Conservation (phyloP, 2,329 filamentous ascomycete species). For the Leptographium flavum region DNA sequence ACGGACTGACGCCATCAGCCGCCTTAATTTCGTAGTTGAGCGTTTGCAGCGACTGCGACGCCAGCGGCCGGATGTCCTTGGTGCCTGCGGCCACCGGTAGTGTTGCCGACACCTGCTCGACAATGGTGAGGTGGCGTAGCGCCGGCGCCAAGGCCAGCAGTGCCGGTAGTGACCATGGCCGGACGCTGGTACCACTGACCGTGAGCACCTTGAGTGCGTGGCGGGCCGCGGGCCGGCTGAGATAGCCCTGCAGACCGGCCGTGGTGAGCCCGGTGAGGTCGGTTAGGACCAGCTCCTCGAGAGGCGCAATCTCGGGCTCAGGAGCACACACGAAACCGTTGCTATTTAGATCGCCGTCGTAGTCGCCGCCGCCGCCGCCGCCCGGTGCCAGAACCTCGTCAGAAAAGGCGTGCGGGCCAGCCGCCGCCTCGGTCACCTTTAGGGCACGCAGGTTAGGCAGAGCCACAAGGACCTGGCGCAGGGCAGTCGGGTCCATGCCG, state of each 20-base stretch:
- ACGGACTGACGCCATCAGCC: constrained; percentile 40
- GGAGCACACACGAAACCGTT: constrained; percentile 48
- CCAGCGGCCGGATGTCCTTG: constrained; percentile 41
- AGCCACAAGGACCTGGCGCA: constrained; percentile 57
- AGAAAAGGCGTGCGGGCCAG: constrained; percentile 36
- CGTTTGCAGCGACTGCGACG: constrained; percentile 53
- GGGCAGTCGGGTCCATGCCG: constrained; percentile 52
- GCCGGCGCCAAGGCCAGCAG: constrained; percentile 43
- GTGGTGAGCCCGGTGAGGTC: constrained; percentile 59
- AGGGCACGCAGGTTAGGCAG: constrained; percentile 58
- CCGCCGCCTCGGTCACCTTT: constrained; percentile 54
- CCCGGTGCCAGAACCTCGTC: constrained; percentile 51
- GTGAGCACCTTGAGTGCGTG: constrained; percentile 52
- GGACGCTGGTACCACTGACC: constrained; percentile 58
- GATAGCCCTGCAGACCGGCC: constrained; percentile 53
- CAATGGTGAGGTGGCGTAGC: constrained; percentile 42
- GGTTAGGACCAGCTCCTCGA: constrained; percentile 60
- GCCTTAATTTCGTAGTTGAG: constrained; percentile 75
- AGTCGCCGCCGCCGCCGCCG: background rate
- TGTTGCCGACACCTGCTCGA: constrained; percentile 32
- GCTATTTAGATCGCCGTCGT: constrained; percentile 15
- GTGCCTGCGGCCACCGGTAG: constrained; percentile 32
- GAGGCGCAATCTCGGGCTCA: constrained; percentile 58
- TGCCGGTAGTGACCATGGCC: constrained; percentile 43
- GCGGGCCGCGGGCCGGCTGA: constrained; percentile 45